phyloP scores from a whole-genome alignment of 2,329 filamentous ascomycete species.

The Aspergillus texensis region DNA sequence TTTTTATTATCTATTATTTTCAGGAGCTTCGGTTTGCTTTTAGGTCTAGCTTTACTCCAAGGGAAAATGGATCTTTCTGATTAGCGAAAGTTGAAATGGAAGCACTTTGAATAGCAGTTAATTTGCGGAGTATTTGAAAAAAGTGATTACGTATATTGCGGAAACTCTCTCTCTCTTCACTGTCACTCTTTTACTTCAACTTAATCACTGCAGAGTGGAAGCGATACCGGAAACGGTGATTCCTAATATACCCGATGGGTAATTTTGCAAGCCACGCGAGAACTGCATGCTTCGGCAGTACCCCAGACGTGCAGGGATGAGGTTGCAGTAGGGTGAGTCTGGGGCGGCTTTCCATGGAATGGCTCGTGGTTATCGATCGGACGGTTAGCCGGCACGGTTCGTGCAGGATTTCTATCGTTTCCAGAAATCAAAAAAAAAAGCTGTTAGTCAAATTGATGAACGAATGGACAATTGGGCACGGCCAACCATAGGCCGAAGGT shows the following conservation, averaged over 20 bases:
- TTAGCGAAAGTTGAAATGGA: neutral
- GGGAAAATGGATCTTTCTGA: neutral
- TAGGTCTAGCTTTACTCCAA: neutral
- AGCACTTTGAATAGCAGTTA: neutral
- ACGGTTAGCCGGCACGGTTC: neutral
- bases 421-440: neutral
- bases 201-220: neutral
- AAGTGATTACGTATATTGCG: too few relatives aligned
- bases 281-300: neutral
- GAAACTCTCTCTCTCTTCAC: neutral
- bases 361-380: neutral
- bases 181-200: too few relatives aligned
- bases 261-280: neutral
- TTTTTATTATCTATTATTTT: neutral
- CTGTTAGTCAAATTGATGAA: conserved; percentile 13
- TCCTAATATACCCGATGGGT: neutral
- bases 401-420: neutral
- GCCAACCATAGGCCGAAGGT: conserved; percentile 18
- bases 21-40: neutral
- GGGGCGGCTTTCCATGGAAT: neutral
- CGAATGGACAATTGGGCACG: neutral
- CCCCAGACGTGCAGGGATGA: neutral
- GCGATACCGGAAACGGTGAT: neutral
- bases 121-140: too few relatives aligned
- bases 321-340: neutral